Evolutionary conservation across 306 rosid genomes (phyloP), one percentile per base, ranked within the genome.

Genomic region (Psophocarpus tetragonolobus): DNA sequence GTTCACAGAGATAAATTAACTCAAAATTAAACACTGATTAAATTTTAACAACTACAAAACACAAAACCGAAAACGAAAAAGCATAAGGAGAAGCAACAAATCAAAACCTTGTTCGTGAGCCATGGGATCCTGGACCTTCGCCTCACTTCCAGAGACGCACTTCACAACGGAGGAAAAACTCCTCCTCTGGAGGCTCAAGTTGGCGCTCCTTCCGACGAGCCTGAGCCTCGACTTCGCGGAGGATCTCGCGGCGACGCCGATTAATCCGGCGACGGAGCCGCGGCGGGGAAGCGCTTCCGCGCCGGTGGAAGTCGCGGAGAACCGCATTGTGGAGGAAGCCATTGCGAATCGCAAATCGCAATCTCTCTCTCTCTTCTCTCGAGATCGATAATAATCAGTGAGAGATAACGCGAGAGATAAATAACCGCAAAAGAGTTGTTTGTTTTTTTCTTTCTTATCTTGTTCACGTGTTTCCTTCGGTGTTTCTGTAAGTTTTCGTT

Each of bases 321-420:
- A 86, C 15, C 85, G 97, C 75, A 91, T 85, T 82, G 90, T 82
- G 6, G 89, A 81, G 7, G 92, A 84, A 10, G 92, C 93, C 97
- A 91, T 30, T 33, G 68, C 2, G 39, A n/a, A 32, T 30, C 44
- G 17, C 17, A 9, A 56, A 38, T 60, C 3, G 71, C 85, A 60
- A 12, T 50, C 69, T 30, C 67, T 60, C 73, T 54, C 62, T 54
- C 75, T 23, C 45, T 75, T 24, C 70, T 29, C 11, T 39, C 61
- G 13, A 65, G 67, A 62, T 76, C 80, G 23, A 53, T 53, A 54
- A 53, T 53, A 39, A 77, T 30, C 3, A 13, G 27, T 33, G 73
- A 20, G 76, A 17, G 26, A 10, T 14, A 44, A 13, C 20, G 20
- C 64, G 58, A 13, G 71, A 9, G 57, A 13, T 29, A 1, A 3